phyloP scores from a whole-genome alignment of 768 basidiomycete species.

The Boletus subparvulus region DNA sequence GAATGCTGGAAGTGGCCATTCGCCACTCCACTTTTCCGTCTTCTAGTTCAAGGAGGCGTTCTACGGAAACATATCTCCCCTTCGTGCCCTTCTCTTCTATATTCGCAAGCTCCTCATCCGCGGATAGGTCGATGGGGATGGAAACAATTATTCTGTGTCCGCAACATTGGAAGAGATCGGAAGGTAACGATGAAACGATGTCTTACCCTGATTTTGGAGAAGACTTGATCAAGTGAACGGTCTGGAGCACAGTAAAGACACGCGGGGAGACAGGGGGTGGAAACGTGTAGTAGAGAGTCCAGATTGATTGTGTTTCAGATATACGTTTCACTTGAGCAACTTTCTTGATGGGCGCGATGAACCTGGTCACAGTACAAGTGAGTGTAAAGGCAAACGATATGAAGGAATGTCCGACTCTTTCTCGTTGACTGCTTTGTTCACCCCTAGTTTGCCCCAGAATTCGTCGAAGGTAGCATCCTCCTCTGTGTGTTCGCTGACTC shows the following conservation, averaged over 20 bases:
- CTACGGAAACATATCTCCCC: conserved; percentile 70
- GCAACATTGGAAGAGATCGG: not conserved
- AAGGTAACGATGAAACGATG: not conserved
- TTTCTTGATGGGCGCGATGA: conserved; percentile 62
- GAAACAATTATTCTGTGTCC: conserved; percentile 45
- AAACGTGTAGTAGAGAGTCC: conserved; percentile 74
- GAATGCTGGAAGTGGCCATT: conserved; percentile 75
- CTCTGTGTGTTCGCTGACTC: conserved; percentile 61
- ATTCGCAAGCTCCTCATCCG: conserved; percentile 55
- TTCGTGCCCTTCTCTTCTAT: conserved; percentile 63
- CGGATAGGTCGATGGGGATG: conserved; percentile 65
- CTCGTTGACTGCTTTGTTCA: conserved; percentile 67
- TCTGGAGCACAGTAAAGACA: conserved; percentile 73
- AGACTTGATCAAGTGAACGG: conserved; percentile 49
- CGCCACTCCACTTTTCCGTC: conserved; percentile 71
- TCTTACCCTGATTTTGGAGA: conserved; percentile 62
- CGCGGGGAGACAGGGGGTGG: conserved; percentile 68
- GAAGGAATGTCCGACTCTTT: conserved; percentile 48
- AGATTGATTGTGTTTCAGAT: conserved; percentile 63
- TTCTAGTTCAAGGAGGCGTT: conserved; percentile 60
- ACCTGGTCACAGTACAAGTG: conserved; percentile 40
- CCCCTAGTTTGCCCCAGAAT: conserved; percentile 67
- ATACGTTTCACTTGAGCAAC: conserved; percentile 60
- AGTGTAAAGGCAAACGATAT: not conserved
- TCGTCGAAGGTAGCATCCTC: conserved; percentile 73